These are phyloP conservation scores for Mortierella sp. DNA, from an alignment of 371 early-diverging fungal species.

Conservation along the genomic window DNA sequence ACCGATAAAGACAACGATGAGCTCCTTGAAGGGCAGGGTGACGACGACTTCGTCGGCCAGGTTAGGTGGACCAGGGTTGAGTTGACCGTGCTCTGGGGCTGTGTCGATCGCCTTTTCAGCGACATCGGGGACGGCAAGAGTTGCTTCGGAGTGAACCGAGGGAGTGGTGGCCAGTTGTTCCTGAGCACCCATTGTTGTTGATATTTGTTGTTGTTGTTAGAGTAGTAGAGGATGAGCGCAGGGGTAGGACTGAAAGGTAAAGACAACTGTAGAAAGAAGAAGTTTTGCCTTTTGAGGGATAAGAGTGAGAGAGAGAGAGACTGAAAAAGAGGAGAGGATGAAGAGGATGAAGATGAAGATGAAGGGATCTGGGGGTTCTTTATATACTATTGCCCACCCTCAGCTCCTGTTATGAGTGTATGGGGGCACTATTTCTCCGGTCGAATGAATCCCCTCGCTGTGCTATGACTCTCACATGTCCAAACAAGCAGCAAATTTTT, in stretches of 20 bases:
- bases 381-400: not conserved
- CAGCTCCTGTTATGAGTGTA: not conserved
- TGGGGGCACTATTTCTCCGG: constrained; percentile 13
- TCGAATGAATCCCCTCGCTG: not conserved
- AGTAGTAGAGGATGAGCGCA: not conserved
- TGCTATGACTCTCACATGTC: not conserved
- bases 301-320: too few species aligned
- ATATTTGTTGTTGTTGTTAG: not conserved
- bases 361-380: not conserved
- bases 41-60: constrained; percentile 1
- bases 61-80: constrained; percentile 31
- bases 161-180: not conserved
- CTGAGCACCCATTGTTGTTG: constrained; percentile 12
- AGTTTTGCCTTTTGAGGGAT: too few species aligned
- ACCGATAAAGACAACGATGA: constrained; percentile 47
- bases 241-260: not conserved
- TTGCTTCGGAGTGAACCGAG: constrained; percentile 1
- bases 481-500: not conserved
- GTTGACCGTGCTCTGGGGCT: constrained; percentile 9
- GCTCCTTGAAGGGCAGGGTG: constrained; percentile 27
- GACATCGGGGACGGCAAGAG: not conserved
- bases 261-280: not conserved
- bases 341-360: not conserved
- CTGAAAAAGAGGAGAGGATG: not conserved
- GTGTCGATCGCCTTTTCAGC: not conserved